Evolutionary conservation across 352 stramenopile species (phyloP), one percentile per base, ranked within the genome.

Genomic region (Peronospora belbahrii): DNA sequence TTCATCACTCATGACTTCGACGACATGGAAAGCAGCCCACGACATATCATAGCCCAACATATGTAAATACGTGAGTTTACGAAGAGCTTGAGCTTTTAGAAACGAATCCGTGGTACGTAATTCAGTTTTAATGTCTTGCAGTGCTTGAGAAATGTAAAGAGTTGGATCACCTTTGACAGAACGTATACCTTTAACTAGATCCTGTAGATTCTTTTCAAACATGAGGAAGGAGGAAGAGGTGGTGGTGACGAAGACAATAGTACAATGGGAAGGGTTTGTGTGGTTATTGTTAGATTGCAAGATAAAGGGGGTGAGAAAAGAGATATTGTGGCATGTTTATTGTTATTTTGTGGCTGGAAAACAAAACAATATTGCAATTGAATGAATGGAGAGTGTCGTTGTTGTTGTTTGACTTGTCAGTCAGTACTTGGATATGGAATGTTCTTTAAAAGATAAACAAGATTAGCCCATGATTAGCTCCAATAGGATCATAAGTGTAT

Each of bases 31-130:
- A 19, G 88, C 83, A 7, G 96, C 94, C 94, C 95, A 99, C 42
- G 67, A 93, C 87, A 99, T 98, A 68, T 97, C 92, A 65, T 98
- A 98, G 39, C 97, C 97, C 56, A 98, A 84, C 94, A 98, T 98
- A 70, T 98, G 91, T 45, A 96, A 59, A 56, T 96, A 96, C 48
- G 94, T 98, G 45, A 99, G 73, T 65, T 99, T 99, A 52, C 95
- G 88, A 34, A 99, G 78, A 14, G 95, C 96, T 58, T 98, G 93
- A 9, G 89, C 74, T 67, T 99, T 99, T 42, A 98, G 62, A 53
- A 97, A 97, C 42, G 88, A 76, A 69, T 99, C 96, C 15, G 86
- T 97, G 37, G 72, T 96, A 65, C 94, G 94, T 28, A 99, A 79
- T 70, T 99, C 97, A 11, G 79, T 74, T 72, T 99, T 99, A 73